Percentiles rank a stretch among this genome's conserved stretches.
phyloP scores from a whole-genome alignment of 352 stramenopile species.

The Phytophthora vignae region DNA sequence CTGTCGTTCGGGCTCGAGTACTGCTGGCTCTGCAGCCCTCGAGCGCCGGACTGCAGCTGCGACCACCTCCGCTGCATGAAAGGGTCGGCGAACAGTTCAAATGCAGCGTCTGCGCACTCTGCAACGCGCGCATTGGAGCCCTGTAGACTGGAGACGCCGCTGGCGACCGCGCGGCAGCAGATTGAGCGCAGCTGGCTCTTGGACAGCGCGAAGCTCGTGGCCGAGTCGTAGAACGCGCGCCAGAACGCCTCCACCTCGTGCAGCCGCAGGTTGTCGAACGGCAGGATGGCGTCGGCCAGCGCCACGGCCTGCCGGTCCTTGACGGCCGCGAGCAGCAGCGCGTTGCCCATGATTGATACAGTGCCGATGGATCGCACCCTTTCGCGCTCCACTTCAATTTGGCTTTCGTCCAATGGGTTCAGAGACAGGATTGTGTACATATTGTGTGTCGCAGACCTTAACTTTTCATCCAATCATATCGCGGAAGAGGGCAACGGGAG shows the following conservation, averaged over 20 bases:
- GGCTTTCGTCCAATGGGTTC: constrained; percentile 37
- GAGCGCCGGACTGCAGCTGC: constrained; percentile 18
- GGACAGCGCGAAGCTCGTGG: constrained; percentile 73
- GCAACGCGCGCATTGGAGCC: constrained; percentile 48
- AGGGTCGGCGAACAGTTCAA: constrained; percentile 62
- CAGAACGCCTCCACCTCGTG: constrained; percentile 83
- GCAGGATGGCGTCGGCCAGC: constrained; percentile 66
- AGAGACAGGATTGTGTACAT: not conserved
- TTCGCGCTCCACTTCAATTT: constrained; percentile 33
- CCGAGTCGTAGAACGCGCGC: constrained; percentile 86
- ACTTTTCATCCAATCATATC: constrained; percentile 38
- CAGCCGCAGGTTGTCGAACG: constrained; percentile 80
- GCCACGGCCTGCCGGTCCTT: constrained; percentile 50
- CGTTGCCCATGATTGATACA: constrained; percentile 62
- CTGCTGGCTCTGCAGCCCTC: constrained; percentile 26
- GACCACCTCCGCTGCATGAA: constrained; percentile 34
- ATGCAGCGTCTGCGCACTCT: constrained; percentile 61
- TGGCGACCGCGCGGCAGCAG: constrained; percentile 56
- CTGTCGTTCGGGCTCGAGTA: constrained; percentile 15
- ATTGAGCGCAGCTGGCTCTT: constrained; percentile 67
- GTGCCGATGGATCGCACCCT: constrained; percentile 29
- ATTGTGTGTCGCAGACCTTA: not conserved
- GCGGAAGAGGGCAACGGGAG: constrained; percentile 12
- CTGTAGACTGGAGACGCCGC: constrained; percentile 44
- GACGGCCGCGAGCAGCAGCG: constrained; percentile 57